Base-by-base conservation (phyloP, 2,329 filamentous ascomycete genomes). In the Fusarium austroafricanum region DNA sequence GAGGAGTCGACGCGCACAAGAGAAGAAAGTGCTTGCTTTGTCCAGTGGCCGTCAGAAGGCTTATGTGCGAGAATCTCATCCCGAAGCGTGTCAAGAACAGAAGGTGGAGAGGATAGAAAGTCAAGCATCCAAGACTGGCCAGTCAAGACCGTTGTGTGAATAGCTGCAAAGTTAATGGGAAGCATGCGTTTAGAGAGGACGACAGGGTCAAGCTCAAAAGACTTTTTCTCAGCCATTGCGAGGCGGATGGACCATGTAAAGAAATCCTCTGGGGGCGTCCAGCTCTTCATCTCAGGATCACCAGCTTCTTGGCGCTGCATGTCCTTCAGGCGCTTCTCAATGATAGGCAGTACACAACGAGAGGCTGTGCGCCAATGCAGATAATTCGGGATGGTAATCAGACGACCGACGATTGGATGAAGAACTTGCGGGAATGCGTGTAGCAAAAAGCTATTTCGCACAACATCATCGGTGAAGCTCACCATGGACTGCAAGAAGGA, bases 121-220 rank as follows among this genome's bases (percentile, higher is more conserved):
- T 87, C 84, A 11, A 86, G 70, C 51, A 86, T 69, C 31, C 81
- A 76, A 33, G 80, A 81, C 44, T 83, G 82, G 4, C 82, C 81
- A 0, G 86, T 87, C 14, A 87, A 69, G 9, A 83, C 80, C 0
- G 86, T 87, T 3, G 86, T 89, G 74, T 89, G 86, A 26, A 88
- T 86, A 18, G 85, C 83, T 4, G 86, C 86, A 61, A 89, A 88
- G 71, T 88, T 83, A 42, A 89, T 77, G 1, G 86, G 84, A 35
- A 89, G 76, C 7, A 89, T 74, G 15, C 84, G 79, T 62, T 83
- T 81, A 3, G 84, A 83, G 17, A 89, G 81, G 40, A 80, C 79
- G 4, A 77, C 71, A 0, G 86, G 80, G 23, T 83, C 75, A 21
- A 86, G 78, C 56, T 88, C 84, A 10, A 72, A 70, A 0, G 54